These are phyloP conservation scores for Dictyophora rubrovolvata DNA, from an alignment of 768 basidiomycete species.

Conservation along the genomic window DNA sequence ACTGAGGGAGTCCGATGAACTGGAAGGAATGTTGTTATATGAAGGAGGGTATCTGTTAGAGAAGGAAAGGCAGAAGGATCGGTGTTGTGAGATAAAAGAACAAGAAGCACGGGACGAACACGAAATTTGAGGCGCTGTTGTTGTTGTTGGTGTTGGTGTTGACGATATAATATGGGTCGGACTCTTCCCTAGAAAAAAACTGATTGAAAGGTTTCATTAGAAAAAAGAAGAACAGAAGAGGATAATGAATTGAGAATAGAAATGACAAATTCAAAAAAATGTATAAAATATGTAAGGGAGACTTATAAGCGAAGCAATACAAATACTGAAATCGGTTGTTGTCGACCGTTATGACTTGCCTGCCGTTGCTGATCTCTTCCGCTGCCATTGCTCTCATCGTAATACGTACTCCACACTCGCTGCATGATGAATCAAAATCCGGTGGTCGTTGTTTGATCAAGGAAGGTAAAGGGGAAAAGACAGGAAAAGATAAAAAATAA, in stretches of 20 bases:
- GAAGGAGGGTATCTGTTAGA: not conserved
- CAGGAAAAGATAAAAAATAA: no score
- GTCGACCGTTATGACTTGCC: no score
- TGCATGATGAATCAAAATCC: no score
- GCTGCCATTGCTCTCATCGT: no score
- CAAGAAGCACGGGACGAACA: not conserved
- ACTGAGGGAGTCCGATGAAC: not conserved
- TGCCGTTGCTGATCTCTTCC: no score
- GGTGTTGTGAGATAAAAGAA: not conserved
- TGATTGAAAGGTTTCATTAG: not conserved
- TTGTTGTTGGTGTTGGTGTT: not conserved
- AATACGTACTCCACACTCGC: no score
- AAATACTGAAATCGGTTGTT: not conserved
- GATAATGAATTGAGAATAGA: not conserved
- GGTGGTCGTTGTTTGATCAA: no score
- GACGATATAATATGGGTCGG: not conserved
- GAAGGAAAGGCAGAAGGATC: not conserved
- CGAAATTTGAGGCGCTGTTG: not conserved
- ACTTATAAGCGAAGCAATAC: not conserved
- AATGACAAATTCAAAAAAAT: not conserved
- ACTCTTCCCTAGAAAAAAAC: not conserved
- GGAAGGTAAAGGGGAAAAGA: no score
- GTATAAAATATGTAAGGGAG: not conserved
- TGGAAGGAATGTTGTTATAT: not conserved
- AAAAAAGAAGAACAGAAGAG: not conserved